Evolutionary conservation across 495 filamentous ascomycete genomes (phyloP), one percentile per base, ranked within the genome.

Genomic region (Penicillium daleae): DNA sequence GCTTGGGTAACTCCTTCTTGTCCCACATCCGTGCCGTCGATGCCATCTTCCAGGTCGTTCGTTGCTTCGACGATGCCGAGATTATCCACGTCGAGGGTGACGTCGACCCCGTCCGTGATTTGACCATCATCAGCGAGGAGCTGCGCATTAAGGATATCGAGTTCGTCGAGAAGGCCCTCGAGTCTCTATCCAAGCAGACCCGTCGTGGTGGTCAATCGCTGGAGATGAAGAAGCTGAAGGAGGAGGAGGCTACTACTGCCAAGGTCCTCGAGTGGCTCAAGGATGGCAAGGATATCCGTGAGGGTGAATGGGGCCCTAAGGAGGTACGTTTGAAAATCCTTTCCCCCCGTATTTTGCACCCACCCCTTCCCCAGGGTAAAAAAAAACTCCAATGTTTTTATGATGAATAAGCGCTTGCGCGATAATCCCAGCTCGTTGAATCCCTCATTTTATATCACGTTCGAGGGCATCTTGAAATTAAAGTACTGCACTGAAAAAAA

Each of bases 371-470:
- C 24, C 46, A 24, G 44, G 29, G 57, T n/a, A 49, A 66, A 54
- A 29, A n/a, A 53, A 55, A 57, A 50, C 59, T 67, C 64, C 66
- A 62, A 59, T 56, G 60, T 86, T 79, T 74, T 51, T 66, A 89
- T 95, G 95, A 99, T 98, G 95, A 99, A 87, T 87, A 97, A 97
- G 90, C 93, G 93, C 91, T 80, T 83, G 91, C 92, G 94, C 90
- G 89, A 92, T 83, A 83, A 90, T 93, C 95, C 95, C 95, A 99
- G 95, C 95, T 99, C 95, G 88, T 96, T 87, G 95, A 97, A 88
- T 86, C 82, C 89, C 72, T 78, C 75, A 76, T 73, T 87, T 83
- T 74, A 74, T 80, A 82, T 82, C 84, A 89, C 85, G 85, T 57
- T 57, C 83, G 89, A 88, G 87, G 79, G 80, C 85, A 82, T 86